Evolutionary conservation across 371 early-diverging fungal species (phyloP).

Genomic region (Nosema granulosis): DNA sequence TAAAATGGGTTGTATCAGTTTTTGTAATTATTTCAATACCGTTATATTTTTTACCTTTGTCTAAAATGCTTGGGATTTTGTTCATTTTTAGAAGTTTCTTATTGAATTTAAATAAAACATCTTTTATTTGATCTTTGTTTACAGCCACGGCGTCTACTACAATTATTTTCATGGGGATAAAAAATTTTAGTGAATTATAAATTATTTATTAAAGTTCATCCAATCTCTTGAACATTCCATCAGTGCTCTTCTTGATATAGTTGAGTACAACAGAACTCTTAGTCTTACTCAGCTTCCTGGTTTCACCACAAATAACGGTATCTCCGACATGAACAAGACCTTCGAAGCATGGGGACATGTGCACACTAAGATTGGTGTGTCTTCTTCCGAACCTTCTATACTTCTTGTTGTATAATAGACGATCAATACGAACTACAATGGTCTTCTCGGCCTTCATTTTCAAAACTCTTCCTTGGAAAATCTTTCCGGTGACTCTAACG

Average conservation of each 20-base stretch:
- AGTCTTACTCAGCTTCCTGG: slow-evolving; percentile 67
- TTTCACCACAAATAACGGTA: slow-evolving; percentile 81
- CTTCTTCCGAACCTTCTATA: slow-evolving; percentile 99
- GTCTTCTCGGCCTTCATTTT: slow-evolving; percentile 98
- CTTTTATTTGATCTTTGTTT: neutral
- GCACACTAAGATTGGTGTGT: slow-evolving; percentile 97
- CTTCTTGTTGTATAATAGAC: slow-evolving; percentile 97
- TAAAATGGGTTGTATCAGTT: slow-evolving; percentile 21
- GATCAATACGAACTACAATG: slow-evolving; percentile 90
- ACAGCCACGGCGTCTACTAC: neutral
- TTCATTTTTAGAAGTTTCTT: neutral
- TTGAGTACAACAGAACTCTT: slow-evolving; percentile 65
- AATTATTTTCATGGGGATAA: neutral
- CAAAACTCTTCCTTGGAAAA: slow-evolving; percentile 86
- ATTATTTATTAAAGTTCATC: slow-evolving; percentile 43
- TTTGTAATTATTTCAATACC: slow-evolving; percentile 23
- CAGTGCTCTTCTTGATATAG: slow-evolving; percentile 46
- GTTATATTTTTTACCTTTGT: neutral
- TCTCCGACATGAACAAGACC: slow-evolving; percentile 82
- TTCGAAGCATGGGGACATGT: slow-evolving; percentile 92
- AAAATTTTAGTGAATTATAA: neutral
- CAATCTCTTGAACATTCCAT: slow-evolving; percentile 31
- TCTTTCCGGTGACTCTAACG: slow-evolving; percentile 93
- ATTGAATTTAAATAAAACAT: neutral
- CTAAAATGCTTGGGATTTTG: neutral